Base-by-base conservation (phyloP, 331 rosid species). In the Arachis monticola region DNA sequence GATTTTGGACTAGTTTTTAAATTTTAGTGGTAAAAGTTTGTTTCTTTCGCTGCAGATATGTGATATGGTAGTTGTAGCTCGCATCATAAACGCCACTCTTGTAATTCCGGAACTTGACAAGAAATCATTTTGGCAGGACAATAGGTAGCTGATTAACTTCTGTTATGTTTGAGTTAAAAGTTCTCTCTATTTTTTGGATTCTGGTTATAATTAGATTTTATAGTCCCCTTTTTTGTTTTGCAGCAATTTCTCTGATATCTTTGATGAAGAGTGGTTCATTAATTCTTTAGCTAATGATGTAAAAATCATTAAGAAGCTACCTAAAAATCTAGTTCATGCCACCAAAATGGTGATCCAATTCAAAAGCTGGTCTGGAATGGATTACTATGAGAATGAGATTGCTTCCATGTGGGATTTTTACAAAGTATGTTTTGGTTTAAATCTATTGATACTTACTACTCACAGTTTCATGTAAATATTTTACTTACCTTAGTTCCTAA, bases 41-140 rank as follows among this genome's bases (percentile, higher is more conserved):
- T 52, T 83, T 44, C 70, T 60, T 73, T 59, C 31, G 50, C 70
- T 83, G 79, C 91, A 95, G 99, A 95, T 95, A 82, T 95, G 99
- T 67, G 97, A 95, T 80, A 95, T 95, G 99, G 97, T 95, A 44
- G 99, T 97, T 69, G 89, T 95, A 76, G 96, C 99, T 73, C 96
- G 89, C 40, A 88, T 95, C 70, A 87, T 95, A 82, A 88, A 95
- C 65, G 99, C 97, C 5, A 90, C 99, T 73, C 99, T 95, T 69
- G 93, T 92, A 32, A 85, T 92, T 80, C 99, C 99, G 44, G 96
- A 90, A 62, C 97, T 95, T 74, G 99, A 95, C 82, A 95, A 90
- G 57, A 82, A 77, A 31, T 95, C 99, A 68, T 95, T 90, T 82
- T 95, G 99, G 97, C 86, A 87, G 9, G 99, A 95, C 79, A 75